Conservation (phyloP, 805 yeast species). For the Saccharomyces eubayanus region DNA sequence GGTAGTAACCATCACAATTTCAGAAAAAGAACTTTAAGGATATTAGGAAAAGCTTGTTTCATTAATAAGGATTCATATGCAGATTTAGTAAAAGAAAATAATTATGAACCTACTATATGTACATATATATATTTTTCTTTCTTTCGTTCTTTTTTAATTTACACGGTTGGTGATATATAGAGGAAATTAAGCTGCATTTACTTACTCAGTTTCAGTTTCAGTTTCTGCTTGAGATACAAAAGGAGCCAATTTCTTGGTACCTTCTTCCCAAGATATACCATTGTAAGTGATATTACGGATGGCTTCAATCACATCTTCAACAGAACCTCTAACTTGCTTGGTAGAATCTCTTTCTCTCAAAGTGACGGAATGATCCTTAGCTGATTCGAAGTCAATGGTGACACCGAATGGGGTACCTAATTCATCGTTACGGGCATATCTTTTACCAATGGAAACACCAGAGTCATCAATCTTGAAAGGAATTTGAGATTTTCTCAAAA, state of each 20-base stretch:
- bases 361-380: constrained; percentile 80
- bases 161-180: not conserved
- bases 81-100: not conserved
- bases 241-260: constrained; percentile 60
- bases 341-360: constrained; percentile 97
- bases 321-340: constrained; percentile 88
- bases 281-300: constrained; percentile 67
- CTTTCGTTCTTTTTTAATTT: not conserved
- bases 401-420: constrained; percentile 98
- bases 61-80: not conserved
- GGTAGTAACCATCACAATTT: not conserved
- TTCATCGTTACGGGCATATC: constrained; percentile 97
- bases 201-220: constrained; percentile 5
- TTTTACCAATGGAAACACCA: constrained; percentile 93
- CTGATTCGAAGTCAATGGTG: constrained; percentile 91
- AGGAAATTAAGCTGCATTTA: not conserved
- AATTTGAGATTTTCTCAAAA: constrained; percentile 70
- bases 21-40: not conserved
- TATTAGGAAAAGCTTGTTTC: not conserved
- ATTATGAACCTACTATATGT: not conserved
- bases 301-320: constrained; percentile 64
- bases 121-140: not conserved
- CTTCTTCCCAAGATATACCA: constrained; percentile 77
- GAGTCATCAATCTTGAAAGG: constrained; percentile 96
- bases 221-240: constrained; percentile 61